These are phyloP conservation scores for Magnolia officinalis DNA, from an alignment of 164 flowering plant genomes.

Conservation along the genomic window DNA sequence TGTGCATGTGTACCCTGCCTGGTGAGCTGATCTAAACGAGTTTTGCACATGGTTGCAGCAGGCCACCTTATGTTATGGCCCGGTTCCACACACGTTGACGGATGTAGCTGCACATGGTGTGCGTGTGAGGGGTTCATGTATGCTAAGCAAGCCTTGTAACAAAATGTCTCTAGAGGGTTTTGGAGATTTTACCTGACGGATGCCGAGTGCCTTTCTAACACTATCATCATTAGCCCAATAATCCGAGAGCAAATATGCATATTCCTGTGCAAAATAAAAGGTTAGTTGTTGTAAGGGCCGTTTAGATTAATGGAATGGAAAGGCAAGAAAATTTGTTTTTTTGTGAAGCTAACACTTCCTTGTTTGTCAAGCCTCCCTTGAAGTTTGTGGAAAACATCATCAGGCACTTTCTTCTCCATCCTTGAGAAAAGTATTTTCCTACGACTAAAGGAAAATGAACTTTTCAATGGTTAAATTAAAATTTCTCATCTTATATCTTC, in stretches of 20 bases:
- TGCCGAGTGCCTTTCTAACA: constrained; percentile 20
- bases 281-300: neutral
- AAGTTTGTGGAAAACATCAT: neutral
- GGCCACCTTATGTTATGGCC: too few relatives aligned
- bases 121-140: neutral
- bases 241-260: constrained; percentile 11
- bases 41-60: neutral
- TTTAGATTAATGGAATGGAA: neutral
- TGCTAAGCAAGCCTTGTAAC: neutral
- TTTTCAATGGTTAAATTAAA: too few relatives aligned
- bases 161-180: neutral
- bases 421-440: too few relatives aligned
- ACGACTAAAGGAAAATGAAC: too few relatives aligned
- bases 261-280: constrained; percentile 9
- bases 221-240: constrained; percentile 21
- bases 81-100: neutral
- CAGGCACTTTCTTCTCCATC: too few relatives aligned
- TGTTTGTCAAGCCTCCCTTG: too few relatives aligned
- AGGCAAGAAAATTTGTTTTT: neutral
- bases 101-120: neutral
- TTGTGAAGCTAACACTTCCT: too few relatives aligned
- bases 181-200: constrained; percentile 18
- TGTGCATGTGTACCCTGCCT: neutral
- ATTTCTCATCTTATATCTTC: too few relatives aligned
- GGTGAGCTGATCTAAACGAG: neutral